Percentiles rank a stretch among this genome's conserved stretches.
phyloP scores from a whole-genome alignment of 805 yeast genomes.

The Nakazawaea molendinolei region DNA sequence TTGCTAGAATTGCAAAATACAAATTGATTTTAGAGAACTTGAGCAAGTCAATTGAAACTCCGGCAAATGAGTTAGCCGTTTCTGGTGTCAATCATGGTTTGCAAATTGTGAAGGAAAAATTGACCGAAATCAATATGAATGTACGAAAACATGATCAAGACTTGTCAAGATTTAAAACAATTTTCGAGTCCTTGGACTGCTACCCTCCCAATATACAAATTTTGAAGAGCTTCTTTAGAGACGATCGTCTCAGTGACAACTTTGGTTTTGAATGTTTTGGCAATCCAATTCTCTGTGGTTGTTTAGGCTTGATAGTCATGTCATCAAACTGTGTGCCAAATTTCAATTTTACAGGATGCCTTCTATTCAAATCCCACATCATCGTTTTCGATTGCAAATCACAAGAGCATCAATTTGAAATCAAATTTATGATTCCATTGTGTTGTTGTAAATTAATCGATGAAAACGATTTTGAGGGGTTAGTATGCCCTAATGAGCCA shows the following conservation, averaged over 20 bases:
- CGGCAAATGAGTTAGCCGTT: slow-evolving; percentile 15
- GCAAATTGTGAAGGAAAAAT: slow-evolving; percentile 16
- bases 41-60: slow-evolving; percentile 21
- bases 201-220: slow-evolving; percentile 12
- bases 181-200: slow-evolving; percentile 15
- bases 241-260: slow-evolving; percentile 13
- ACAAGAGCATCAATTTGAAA: slow-evolving; percentile 22
- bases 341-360: slow-evolving; percentile 25
- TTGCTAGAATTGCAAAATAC: slow-evolving; percentile 43
- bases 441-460: slow-evolving; percentile 23
- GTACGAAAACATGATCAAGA: slow-evolving; percentile 15
- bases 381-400: slow-evolving; percentile 25
- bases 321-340: slow-evolving; percentile 15
- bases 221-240: slow-evolving; percentile 9
- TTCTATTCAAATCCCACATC: slow-evolving; percentile 47
- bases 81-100: slow-evolving; percentile 15
- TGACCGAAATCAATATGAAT: slow-evolving; percentile 20
- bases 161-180: slow-evolving; percentile 14
- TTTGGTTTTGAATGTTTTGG: slow-evolving; percentile 42
- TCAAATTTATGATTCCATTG: slow-evolving; percentile 44
- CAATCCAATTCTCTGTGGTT: slow-evolving; percentile 35
- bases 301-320: slow-evolving; percentile 34
- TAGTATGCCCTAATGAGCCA: slow-evolving; percentile 20
- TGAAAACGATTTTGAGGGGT: slow-evolving; percentile 23
- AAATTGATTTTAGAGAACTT: slow-evolving; percentile 41